Evolutionary conservation across 1,284 basidiomycete species (phyloP).

Genomic region (Trichosporon inkin): DNA sequence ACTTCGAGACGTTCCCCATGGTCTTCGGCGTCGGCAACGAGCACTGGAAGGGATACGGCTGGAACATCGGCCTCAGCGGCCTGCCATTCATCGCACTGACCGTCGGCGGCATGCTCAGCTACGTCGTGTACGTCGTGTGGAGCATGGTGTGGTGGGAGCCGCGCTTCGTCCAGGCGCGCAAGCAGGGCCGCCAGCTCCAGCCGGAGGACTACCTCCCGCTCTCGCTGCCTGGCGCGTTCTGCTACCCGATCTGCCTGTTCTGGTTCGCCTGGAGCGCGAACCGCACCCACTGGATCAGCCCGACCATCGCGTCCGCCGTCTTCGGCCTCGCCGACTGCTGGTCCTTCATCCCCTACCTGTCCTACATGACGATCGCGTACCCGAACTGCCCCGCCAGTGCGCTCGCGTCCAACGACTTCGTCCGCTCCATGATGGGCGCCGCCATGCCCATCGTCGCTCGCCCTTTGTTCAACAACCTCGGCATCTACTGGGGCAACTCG

Average conservation of each 20-base stretch:
- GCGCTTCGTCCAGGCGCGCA: slow-evolving; percentile 19
- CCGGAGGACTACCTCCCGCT: slow-evolving; percentile 32
- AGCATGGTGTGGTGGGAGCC: slow-evolving; percentile 36
- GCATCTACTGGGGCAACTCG: slow-evolving; percentile 47
- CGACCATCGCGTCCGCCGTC: slow-evolving; percentile 38
- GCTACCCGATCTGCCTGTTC: slow-evolving; percentile 47
- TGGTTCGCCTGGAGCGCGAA: slow-evolving; percentile 46
- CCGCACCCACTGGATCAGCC: slow-evolving; percentile 42
- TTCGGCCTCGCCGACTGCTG: slow-evolving; percentile 37
- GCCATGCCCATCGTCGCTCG: slow-evolving; percentile 44
- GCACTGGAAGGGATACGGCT: slow-evolving; percentile 34
- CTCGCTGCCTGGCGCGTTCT: slow-evolving; percentile 40
- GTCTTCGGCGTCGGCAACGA: slow-evolving; percentile 13
- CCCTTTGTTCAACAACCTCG: slow-evolving; percentile 48
- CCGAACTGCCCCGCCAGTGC: slow-evolving; percentile 56
- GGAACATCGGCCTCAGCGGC: slow-evolving; percentile 35
- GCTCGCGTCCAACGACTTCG: slow-evolving; percentile 49
- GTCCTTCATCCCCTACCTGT: slow-evolving; percentile 36
- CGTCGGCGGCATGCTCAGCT: slow-evolving; percentile 20
- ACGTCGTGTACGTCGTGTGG: slow-evolving; percentile 41
- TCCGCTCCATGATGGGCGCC: slow-evolving; percentile 47
- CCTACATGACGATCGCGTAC: slow-evolving; percentile 64
- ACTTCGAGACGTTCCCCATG: slow-evolving; percentile 33
- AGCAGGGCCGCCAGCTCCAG: slow-evolving; percentile 16
- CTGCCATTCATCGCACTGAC: slow-evolving; percentile 47